Evolutionary conservation across 768 basidiomycete species (phyloP), one percentile per base, ranked within the genome.

Genomic region (Mycena leptocephala): DNA sequence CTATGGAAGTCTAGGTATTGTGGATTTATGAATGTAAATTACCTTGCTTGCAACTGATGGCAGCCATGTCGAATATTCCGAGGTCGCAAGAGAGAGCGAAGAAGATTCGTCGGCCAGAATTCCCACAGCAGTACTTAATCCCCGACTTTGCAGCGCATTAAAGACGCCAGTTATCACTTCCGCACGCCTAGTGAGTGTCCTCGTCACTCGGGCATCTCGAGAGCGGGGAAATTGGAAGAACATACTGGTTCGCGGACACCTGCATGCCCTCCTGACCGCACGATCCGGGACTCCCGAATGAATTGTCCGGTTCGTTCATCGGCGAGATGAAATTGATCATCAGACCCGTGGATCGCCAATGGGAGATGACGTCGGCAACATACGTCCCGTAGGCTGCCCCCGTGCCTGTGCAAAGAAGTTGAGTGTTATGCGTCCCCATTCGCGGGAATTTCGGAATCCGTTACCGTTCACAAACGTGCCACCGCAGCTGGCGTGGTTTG

Each of bases 191-290:
- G 5, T 13, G 55, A 22, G 30, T n/a, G 24, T 16, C 24, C 7
- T 39, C 16, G 3, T 24, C 24, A 28, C 37, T 68, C 43, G 55
- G 46, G 26, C 3, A 7, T 32, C 9, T 37, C 16, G 7, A 33
- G 22, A 28, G 0, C 4, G 58, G 16, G 32, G 5, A 9, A 46
- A n/a, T 46, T 9, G n/a, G n/a, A 22, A 32, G 24, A 14, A 58
- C 85, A 35, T 46, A 86, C 86, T 87, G 86, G 67, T 73, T 82
- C 6, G 87, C 86, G 58, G 78, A 75, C 51, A 89, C 88, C 70
- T 82, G 79, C 88, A 89, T 89, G 2, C 88, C 88, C 80, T 89
- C 88, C 78, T 89, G 88, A 24, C 85, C 85, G 76, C 88, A 89
- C 3, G 84, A 85, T 7, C 83, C 80, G 22, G 85, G 85, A 16